Base-by-base conservation (phyloP, 108 stramenopile genomes). In the Skeletonema menzelii region DNA sequence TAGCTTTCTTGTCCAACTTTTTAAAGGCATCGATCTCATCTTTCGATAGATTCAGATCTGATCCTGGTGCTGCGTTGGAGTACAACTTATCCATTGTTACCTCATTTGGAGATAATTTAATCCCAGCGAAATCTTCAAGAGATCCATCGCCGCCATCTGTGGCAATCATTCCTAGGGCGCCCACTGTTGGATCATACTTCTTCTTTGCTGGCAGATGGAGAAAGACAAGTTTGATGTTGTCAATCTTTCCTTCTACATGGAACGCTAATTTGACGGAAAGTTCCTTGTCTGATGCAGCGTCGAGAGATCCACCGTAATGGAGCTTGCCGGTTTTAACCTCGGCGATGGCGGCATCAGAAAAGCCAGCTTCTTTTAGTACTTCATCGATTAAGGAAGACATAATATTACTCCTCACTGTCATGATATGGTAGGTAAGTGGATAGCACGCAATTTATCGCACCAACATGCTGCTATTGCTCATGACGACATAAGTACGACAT, bases 201-300 rank as follows among this genome's bases (percentile, higher is more conserved):
- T 80, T 79, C 47, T 85, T 85, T 17, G 69, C 66, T 5, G 69
- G 72, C 24, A 46, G 68, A 13, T 46, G 27, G 11, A 84, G 42
- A 56, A 84, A 86, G 14, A 84, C 28, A 3, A 53, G 59, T 40
- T 76, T 75, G 7, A 81, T 67, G 31, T 83, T 69, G 11, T 84
- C 64, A 12, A 81, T 34, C 44, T 75, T 72, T 2, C 69, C 71
- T 12, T 76, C 59, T 1, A 85, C 76, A 12, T 85, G 75, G 44
- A 84, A 84, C 1, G 72, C 85, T 26, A 84, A 64, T 59, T 79
- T 77, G 27, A 79, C 82, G 4, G 82, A 79, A 2, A 86, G 77
- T 24, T 86, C 82, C 27, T 69, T 74, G 55, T 77, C 80, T 11
- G 69, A 63, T 13, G 81, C 76, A 1, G 82, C 68, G 28, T 79